phyloP scores from a whole-genome alignment of 1,139 yeast genomes.

The Hansenula anomala region DNA sequence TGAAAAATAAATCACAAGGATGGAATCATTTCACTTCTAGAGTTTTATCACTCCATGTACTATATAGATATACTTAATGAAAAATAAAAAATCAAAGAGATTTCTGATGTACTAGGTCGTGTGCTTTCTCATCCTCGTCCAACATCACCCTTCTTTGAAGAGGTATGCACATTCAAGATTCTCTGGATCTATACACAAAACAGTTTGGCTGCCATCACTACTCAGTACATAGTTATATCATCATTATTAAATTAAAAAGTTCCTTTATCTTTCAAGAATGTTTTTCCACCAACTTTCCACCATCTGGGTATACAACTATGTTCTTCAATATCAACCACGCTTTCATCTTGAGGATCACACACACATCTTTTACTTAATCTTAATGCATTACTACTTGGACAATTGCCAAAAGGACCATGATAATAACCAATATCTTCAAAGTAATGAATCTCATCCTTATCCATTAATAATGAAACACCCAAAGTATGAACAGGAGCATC shows the following conservation, averaged over 20 bases:
- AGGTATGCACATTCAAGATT: no score
- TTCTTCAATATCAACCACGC: conserved; percentile 51
- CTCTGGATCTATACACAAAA: no score
- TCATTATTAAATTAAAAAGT: background rate
- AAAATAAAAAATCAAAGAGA: background rate
- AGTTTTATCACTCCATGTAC: background rate
- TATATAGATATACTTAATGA: background rate
- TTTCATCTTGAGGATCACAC: conserved; percentile 46
- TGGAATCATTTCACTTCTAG: background rate
- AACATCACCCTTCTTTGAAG: no score
- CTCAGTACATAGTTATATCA: no score
- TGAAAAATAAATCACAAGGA: background rate
- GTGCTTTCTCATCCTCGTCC: no score
- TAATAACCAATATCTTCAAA: conserved; percentile 88
- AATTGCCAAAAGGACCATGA: conserved; percentile 78
- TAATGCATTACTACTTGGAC: conserved; percentile 59
- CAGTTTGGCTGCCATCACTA: no score
- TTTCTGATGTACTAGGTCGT: no score
- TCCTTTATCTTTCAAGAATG: conserved; percentile 26
- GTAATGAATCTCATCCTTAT: conserved; percentile 69
- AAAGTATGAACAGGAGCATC: conserved; percentile 96
- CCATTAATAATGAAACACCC: conserved; percentile 64
- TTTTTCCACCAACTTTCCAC: conserved; percentile 71
- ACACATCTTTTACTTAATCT: conserved; percentile 62
- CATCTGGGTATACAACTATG: conserved; percentile 79